Evolutionary conservation across 768 basidiomycete genomes (phyloP), one percentile per base, ranked within the genome.

Genomic region (Suillus paluster): DNA sequence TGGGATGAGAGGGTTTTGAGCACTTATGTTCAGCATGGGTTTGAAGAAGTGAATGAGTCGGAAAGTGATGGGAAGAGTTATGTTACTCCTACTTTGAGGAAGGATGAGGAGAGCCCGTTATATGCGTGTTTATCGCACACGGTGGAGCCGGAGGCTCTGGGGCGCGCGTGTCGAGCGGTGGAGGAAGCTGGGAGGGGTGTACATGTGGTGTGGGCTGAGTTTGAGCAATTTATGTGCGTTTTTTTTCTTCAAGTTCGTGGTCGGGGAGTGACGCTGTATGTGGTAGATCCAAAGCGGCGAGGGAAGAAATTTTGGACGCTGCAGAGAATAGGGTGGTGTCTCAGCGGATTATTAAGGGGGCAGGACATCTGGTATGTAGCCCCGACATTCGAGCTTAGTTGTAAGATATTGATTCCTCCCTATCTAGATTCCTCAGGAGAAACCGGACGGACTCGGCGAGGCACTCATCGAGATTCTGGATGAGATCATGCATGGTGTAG

Each of bases 181-280:
- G 44, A 65, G 58, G 6, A 60, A 30, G 41, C 64, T 58, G 44
- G 50, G 19, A 53, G 46, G 4, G 70, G 72, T 1, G 60, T 73
- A 0, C 73, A 74, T 49, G 8, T 76, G 27, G 44, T 76, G 1
- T 74, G 74, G 74, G 73, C 71, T 0, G 74, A 74, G 34, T 60
- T 57, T 1, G 70, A 72, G 25, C 74, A 74, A 33, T 74, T 76
- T 46, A 61, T 74, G 73, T 74, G 27, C 34, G 27, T 44, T 21
- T 6, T 34, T 30, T 8, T 17, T 48, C 23, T 10, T 11, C 30
- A 6, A 30, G 3, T 21, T 5, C 17, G 10, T 39, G 17, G 30
- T 38, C 4, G 27, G 33, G 15, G 23, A 38, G 38, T 54, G 25
- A 46, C 36, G 11, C 19, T 0, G 23, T 14, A 3, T 53, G 46